Conservation (phyloP, 192 early-diverging fungal species). For the Phycomyces blakesleeanus region DNA sequence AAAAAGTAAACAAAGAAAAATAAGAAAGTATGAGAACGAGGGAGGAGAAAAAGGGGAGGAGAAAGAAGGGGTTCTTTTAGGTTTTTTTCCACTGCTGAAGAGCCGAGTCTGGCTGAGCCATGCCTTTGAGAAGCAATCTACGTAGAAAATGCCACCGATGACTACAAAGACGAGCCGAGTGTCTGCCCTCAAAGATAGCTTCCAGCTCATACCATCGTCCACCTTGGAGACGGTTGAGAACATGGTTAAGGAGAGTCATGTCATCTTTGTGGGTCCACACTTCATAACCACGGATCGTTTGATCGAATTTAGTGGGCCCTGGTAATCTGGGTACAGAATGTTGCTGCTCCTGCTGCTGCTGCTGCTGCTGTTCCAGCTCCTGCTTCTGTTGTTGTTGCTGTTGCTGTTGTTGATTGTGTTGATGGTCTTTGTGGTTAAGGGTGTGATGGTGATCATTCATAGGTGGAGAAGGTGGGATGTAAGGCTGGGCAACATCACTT, state of each 20-base stretch:
- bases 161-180: conserved; percentile 24
- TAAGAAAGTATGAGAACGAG: not conserved
- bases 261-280: conserved; percentile 34
- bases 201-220: conserved; percentile 29
- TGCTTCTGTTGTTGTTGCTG: too few species aligned
- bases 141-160: conserved; percentile 26
- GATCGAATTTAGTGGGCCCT: conserved; percentile 18
- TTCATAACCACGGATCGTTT: conserved; percentile 23
- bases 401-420: too few species aligned
- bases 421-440: too few species aligned
- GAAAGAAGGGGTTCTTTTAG: too few species aligned
- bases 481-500: not conserved
- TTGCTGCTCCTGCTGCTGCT: too few species aligned
- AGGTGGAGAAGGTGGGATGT: conserved; percentile 4
- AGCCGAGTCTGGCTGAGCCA: not conserved
- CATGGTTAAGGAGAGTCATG: conserved; percentile 22
- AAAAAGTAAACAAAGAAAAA: conserved; percentile 4
- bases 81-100: not conserved
- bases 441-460: not conserved
- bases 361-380: too few species aligned
- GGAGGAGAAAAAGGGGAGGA: too few species aligned
- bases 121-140: conserved; percentile 13
- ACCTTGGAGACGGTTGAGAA: conserved; percentile 18
- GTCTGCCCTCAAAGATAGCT: conserved; percentile 21
- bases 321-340: conserved; percentile 1